Evolutionary conservation across 306 rosid genomes (phyloP).

Genomic region (Quercus robur): DNA sequence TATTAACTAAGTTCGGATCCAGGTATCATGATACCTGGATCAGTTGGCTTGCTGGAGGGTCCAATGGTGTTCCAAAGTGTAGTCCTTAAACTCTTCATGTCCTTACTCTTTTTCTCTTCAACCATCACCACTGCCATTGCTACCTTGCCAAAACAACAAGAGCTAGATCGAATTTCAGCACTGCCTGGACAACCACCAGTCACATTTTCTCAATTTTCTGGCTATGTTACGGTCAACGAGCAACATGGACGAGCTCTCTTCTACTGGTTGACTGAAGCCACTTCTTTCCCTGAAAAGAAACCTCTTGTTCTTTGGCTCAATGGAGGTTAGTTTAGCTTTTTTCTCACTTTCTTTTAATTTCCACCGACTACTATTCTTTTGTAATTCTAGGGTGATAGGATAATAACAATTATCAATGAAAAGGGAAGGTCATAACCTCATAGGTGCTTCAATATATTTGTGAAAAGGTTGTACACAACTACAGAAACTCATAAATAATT

Average conservation of each 20-base stretch:
- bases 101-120: constrained; percentile 4
- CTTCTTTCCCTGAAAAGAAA: constrained; percentile 39
- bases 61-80: constrained; percentile 16
- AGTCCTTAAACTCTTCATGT: neutral
- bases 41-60: constrained; percentile 1
- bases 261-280: constrained; percentile 75
- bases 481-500: no score
- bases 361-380: neutral
- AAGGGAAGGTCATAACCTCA: neutral
- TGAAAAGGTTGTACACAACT: neutral
- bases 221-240: constrained; percentile 65
- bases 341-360: neutral
- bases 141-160: constrained; percentile 35
- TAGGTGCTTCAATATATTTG: neutral
- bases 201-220: constrained; percentile 66
- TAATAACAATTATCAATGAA: neutral
- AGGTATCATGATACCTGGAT: neutral
- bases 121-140: neutral
- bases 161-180: constrained; percentile 50
- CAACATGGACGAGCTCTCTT: constrained; percentile 77
- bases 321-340: constrained; percentile 48
- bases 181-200: constrained; percentile 83
- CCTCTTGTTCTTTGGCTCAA: constrained; percentile 91
- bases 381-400: neutral
- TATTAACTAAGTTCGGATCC: neutral